Base-by-base conservation (phyloP, 768 basidiomycete species). In the Crucibulum laeve region DNA sequence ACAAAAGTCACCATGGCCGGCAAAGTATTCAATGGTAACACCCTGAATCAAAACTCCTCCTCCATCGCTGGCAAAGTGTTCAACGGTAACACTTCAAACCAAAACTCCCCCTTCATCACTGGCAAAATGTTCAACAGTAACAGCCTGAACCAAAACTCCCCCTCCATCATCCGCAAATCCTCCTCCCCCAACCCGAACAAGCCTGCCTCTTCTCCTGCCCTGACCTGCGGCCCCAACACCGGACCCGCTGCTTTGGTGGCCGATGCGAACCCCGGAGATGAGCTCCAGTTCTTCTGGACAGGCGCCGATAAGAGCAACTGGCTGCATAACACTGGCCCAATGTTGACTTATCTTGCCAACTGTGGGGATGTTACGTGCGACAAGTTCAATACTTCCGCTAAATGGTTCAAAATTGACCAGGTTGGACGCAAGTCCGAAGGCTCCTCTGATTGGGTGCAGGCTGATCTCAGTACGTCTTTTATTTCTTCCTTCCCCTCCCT, bases 371-470 rank as follows among this genome's bases (percentile, higher is more conserved):
- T 70, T 0, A 60, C 76, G 2, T 87, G 86, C 61, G 71, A 73
- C 54, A 61, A 80, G 53, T 85, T 81, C 61, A 67, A 85, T 52
- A 53, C 77, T 4, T 67, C 72, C 17, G 81, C 83, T 5, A 68
- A 78, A 53, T 89, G 83, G 83, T 86, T 88, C 75, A 88, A 88
- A 70, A 79, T 84, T 44, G 61, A 74, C 23, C 70, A 83, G 54
- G 64, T 67, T 2, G 80, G 77, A 2, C 60, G 67, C 10, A 61
- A 74, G 33, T 44, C 57, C 6, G 58, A 58, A 2, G 59, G 63
- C 21, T 53, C 63, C 3, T n/a, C n/a, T n/a, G n/a, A n/a, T n/a
- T 84, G 82, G 84, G 65, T 62, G 2, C 82, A 84, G 53, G 62
- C 62, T 4, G 68, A 71, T 40, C 62, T 83, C 51, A 73, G 79